Conservation (phyloP, 495 filamentous ascomycete species). For the Pyrenula aspistea region DNA sequence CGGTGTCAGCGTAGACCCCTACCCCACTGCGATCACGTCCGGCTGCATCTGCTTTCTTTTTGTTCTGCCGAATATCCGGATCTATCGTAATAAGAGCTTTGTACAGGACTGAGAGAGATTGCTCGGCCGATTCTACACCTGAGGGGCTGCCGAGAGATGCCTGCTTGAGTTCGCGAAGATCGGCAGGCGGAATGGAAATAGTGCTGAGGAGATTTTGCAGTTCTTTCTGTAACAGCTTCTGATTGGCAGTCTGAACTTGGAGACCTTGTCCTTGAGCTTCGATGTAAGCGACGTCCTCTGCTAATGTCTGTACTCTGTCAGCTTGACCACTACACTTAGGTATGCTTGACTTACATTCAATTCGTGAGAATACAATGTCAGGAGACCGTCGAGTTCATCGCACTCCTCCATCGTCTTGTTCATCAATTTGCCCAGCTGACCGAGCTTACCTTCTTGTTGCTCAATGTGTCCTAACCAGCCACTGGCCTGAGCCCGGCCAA, state of each 20-base stretch:
- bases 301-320: constrained; percentile 60
- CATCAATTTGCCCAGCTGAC: constrained; percentile 68
- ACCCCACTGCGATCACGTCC: constrained; percentile 38
- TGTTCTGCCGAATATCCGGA: constrained; percentile 51
- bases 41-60: constrained; percentile 32
- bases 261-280: constrained; percentile 94
- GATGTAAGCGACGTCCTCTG: constrained; percentile 92
- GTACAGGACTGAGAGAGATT: constrained; percentile 66
- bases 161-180: constrained; percentile 60
- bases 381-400: constrained; percentile 83
- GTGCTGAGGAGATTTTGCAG: constrained; percentile 70
- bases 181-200: constrained; percentile 66
- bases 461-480: constrained; percentile 84
- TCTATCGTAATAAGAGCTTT: constrained; percentile 95
- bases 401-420: constrained; percentile 86
- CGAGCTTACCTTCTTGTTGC: constrained; percentile 79
- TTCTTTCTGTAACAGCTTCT: constrained; percentile 85
- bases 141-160: constrained; percentile 58
- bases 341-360: constrained; percentile 55
- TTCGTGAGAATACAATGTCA: constrained; percentile 91
- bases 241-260: constrained; percentile 93
- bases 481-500: constrained; percentile 80
- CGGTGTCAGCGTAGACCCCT: constrained; percentile 57
- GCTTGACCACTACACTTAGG: constrained; percentile 6
- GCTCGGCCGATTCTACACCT: constrained; percentile 66